Evolutionary conservation across 2,329 filamentous ascomycete genomes (phyloP).

Genomic region (Colletotrichum magnum): DNA sequence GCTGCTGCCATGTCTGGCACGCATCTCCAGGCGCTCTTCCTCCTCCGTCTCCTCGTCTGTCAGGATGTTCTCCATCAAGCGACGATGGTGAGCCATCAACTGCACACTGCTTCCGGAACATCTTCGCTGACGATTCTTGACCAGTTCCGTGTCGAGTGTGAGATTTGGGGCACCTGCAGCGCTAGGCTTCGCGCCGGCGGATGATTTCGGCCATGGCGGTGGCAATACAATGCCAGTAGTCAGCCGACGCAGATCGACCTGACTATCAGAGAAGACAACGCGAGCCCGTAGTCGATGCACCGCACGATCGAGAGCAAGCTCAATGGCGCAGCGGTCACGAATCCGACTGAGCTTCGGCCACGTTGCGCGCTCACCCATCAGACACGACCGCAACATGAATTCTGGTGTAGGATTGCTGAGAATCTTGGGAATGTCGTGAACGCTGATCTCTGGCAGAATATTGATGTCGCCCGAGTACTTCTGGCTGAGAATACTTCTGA

Average conservation of each 20-base stretch:
- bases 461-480: constrained; percentile 97
- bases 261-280: constrained; percentile 78
- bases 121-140: constrained; percentile 58
- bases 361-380: constrained; percentile 86
- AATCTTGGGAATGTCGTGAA: constrained; percentile 81
- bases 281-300: constrained; percentile 78
- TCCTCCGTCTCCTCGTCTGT: constrained; percentile 62
- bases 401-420: constrained; percentile 87
- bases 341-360: constrained; percentile 93
- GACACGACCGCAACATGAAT: constrained; percentile 86
- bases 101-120: constrained; percentile 66
- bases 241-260: constrained; percentile 70
- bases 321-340: constrained; percentile 88
- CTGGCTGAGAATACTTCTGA: constrained; percentile 86
- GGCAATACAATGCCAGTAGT: constrained; percentile 47
- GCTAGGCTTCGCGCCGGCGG: constrained; percentile 39
- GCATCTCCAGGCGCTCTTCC: constrained; percentile 60
- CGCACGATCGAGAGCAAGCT: constrained; percentile 84
- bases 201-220: constrained; percentile 48
- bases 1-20: constrained; percentile 47
- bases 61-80: constrained; percentile 54
- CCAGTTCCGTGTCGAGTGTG: constrained; percentile 46
- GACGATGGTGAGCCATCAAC: constrained; percentile 53
- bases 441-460: constrained; percentile 85
- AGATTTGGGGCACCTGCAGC: constrained; percentile 41